Evolutionary conservation across 345 rosid species (phyloP), one percentile per base, ranked within the genome.

Genomic region (Acer campestre): DNA sequence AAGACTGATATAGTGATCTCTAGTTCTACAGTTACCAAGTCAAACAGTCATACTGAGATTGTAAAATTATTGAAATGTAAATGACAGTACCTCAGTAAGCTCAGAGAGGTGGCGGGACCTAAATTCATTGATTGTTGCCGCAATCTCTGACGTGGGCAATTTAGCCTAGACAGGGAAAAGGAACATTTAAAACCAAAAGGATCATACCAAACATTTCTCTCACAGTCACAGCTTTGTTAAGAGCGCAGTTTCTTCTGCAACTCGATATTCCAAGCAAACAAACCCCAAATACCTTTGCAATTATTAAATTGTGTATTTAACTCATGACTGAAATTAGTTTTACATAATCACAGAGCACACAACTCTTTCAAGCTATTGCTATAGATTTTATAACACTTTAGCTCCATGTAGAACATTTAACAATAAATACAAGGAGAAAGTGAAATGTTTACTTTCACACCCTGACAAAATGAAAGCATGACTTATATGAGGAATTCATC

Each of bases 101-200:
- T 96, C 99, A 11, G 99, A 88, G 75, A 96, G 85, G 79, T 96
- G 99, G 70, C 98, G 99, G 48, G 92, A 85, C 82, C 99, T 92
- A 79, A 91, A 95, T 80, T 93, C 98, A 46, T 93, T 95, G 77
- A 95, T 95, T 42, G 99, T 89, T 56, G 94, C 86, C 51, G 97
- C 95, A 25, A 96, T 96, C 88, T 93, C 99, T 0, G 97, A 92
- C 16, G 75, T 80, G 12, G 99, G 99, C 77, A 94, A 82, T 85
- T 94, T 94, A 69, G 96, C 93, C 98, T 94, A 78, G 11, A 85
- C n/a, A 72, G 58, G 59, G 59, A 67, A 73, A 61, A 25, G 6
- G 10, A 5, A 42, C 61, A 55, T 38, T 70, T 23, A 64, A 64
- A 65, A 66, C 44, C 58, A 10, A 56, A 66, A 49, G n/a, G 38